These are phyloP conservation scores for Penicillium brasilianum DNA, from an alignment of 2,329 filamentous ascomycete species.

Conservation along the genomic window DNA sequence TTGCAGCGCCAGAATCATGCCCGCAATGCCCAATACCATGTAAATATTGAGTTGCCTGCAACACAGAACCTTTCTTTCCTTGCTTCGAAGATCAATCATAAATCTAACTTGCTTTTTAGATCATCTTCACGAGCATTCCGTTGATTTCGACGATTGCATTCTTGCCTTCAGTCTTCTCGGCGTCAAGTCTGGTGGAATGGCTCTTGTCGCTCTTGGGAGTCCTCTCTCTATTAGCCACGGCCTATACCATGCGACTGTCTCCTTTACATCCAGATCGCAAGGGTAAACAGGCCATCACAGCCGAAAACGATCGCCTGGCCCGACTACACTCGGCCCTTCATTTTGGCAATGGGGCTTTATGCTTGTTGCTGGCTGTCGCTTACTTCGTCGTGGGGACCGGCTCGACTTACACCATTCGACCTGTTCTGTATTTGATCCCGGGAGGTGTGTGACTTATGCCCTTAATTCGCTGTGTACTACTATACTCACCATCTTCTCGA, in stretches of 20 bases:
- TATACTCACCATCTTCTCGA: constrained; percentile 29
- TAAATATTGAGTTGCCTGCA: constrained; percentile 27
- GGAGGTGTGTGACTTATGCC: no score
- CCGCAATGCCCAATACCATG: constrained; percentile 48
- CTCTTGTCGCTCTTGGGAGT: constrained; percentile 40
- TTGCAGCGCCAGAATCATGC: constrained; percentile 45
- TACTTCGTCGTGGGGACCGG: constrained; percentile 30
- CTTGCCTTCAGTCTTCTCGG: constrained; percentile 38
- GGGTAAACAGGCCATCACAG: constrained; percentile 34
- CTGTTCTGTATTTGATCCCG: constrained; percentile 44
- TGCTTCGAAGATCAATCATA: no score
- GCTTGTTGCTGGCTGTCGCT: constrained; percentile 37
- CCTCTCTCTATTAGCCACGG: constrained; percentile 44
- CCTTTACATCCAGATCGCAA: constrained; percentile 38
- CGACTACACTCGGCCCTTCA: constrained; percentile 32
- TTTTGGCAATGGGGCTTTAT: constrained; percentile 36
- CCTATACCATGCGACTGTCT: constrained; percentile 43
- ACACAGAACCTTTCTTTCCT: constrained; percentile 6
- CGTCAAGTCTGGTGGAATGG: constrained; percentile 27
- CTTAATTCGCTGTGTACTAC: no score
- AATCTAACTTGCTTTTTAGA: constrained; percentile 22
- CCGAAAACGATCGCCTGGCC: constrained; percentile 25
- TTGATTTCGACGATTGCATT: constrained; percentile 39
- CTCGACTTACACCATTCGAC: constrained; percentile 27
- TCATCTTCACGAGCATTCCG: constrained; percentile 46